Base-by-base conservation (phyloP, 2,329 filamentous ascomycete genomes). In the Penicillium digitatum region DNA sequence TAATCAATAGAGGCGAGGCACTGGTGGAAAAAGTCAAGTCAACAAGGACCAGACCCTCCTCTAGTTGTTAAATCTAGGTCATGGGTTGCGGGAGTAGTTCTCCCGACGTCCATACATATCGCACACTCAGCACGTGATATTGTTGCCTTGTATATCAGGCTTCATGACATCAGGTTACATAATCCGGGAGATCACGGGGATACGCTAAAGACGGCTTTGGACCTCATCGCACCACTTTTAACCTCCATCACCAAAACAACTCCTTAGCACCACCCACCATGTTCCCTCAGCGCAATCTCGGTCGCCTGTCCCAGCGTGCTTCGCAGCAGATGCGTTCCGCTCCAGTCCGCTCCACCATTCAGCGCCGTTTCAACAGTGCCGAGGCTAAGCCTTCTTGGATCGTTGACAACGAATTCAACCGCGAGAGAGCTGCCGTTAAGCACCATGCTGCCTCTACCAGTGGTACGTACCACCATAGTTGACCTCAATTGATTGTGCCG, bases 341-440 rank as follows among this genome's bases (percentile, higher is more conserved):
- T 61, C 76, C 79, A 67, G 73, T 79, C 69, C 84, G 83, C 71
- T 77, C 77, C 49, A 74, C 78, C 61, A 66, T 83, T 66, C 87
- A 89, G 81, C 86, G 88, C 75, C 87, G 87, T 68, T 82, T 90
- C 69, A 87, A 86, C 72, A 86, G 83, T 79, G 80, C 82, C 67
- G 74, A 78, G 61, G 70, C 75, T 62, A 79, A 81, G 67, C 77
- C 89, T 68, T 69, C 74, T 44, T 85, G 87, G 69, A 73, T 81
- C 55, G 81, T 81, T 74, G 89, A 96, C 80, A 97, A 95, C 79
- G 85, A 86, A 71, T 99, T 97, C 83, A 87, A 95, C 81, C 87
- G 88, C 70, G 94, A 99, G 83, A 86, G 94, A 74, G 81, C 86
- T 74, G 89, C 88, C 69, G 89, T 96, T 73, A 92, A 95, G 82